Conservation (phyloP, 1,284 basidiomycete species). For the Fomitopsis betulina region DNA sequence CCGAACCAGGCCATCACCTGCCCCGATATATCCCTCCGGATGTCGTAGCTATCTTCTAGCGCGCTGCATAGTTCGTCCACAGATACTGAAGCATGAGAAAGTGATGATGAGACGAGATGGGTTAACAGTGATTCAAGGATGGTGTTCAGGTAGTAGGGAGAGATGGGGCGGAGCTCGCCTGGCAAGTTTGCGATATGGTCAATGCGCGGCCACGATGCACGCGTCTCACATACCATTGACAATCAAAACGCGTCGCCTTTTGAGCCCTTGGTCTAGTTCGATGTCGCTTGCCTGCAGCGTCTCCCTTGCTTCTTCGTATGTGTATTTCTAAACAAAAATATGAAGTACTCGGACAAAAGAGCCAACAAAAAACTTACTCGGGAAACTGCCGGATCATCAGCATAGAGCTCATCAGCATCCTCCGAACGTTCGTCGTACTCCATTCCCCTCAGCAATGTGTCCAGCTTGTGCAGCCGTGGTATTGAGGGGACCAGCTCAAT, state of each 20-base stretch:
- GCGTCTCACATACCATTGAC: slow-evolving; percentile 49
- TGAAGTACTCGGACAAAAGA: background rate
- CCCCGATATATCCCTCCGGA: slow-evolving; percentile 52
- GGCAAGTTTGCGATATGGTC: background rate
- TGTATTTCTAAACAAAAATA: slow-evolving; percentile 33
- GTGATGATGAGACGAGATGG: slow-evolving; percentile 54
- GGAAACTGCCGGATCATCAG: slow-evolving; percentile 26
- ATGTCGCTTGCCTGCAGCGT: slow-evolving; percentile 77
- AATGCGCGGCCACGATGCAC: background rate
- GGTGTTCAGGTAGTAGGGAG: slow-evolving; percentile 56
- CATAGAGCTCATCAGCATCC: slow-evolving; percentile 39
- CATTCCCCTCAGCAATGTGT: slow-evolving; percentile 52
- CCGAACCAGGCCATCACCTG: slow-evolving; percentile 85
- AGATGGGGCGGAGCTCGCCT: slow-evolving; percentile 70
- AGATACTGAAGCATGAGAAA: slow-evolving; percentile 43
- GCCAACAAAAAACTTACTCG: background rate
- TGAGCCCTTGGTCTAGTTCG: slow-evolving; percentile 64
- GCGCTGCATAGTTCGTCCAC: slow-evolving; percentile 50
- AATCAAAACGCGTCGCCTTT: slow-evolving; percentile 64
- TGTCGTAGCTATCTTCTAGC: slow-evolving; percentile 72
- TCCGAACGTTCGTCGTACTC: slow-evolving; percentile 60
- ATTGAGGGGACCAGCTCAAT: slow-evolving; percentile 72
- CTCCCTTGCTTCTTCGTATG: slow-evolving; percentile 54
- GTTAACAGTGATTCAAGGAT: slow-evolving; percentile 75
- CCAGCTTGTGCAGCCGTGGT: slow-evolving; percentile 70